Conservation (phyloP, 2,329 filamentous ascomycete species). For the Microdochium paspali region DNA sequence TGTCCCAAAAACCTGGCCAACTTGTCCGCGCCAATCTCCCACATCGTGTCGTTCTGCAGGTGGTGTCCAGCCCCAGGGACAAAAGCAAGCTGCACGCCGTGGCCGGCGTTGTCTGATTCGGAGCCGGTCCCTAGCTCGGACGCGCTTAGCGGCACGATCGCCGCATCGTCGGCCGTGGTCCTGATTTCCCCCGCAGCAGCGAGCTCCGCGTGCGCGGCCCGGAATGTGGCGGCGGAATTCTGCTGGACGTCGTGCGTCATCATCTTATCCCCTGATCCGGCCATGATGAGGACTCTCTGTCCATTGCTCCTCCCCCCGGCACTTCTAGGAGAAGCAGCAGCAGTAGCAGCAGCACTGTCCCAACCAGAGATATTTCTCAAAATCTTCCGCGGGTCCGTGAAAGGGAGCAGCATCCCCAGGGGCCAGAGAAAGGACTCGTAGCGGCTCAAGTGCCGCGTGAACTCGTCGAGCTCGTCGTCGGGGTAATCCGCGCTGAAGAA, state of each 20-base stretch:
- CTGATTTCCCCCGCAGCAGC: conserved; percentile 20
- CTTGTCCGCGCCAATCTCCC: conserved; percentile 35
- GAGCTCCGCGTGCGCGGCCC: conserved; percentile 19
- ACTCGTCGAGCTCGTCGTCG: conserved; percentile 25
- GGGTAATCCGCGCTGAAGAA: conserved; percentile 40
- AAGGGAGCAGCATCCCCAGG: conserved; percentile 33
- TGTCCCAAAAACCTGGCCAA: conserved; percentile 29
- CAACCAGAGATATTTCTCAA: conserved; percentile 23
- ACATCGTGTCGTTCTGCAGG: conserved; percentile 40
- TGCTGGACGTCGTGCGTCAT: conserved; percentile 26
- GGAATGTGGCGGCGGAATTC: conserved; percentile 27
- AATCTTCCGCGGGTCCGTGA: conserved; percentile 29
- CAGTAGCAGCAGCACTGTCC: no score
- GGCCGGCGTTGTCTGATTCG: conserved; percentile 13
- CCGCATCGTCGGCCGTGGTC: conserved; percentile 2
- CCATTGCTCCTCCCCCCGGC: conserved; percentile 12
- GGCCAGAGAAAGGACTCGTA: conserved; percentile 47
- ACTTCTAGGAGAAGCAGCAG: no score
- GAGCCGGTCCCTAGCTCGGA: conserved; percentile 10
- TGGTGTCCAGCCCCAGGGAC: conserved; percentile 40
- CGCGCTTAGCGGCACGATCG: conserved; percentile 1
- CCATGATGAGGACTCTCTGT: conserved; percentile 27
- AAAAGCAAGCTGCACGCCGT: conserved; percentile 29
- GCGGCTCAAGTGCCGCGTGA: conserved; percentile 30
- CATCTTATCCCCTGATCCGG: conserved; percentile 28